phyloP scores from a whole-genome alignment of 129 eudicot species.

The Helianthus tuberosus region DNA sequence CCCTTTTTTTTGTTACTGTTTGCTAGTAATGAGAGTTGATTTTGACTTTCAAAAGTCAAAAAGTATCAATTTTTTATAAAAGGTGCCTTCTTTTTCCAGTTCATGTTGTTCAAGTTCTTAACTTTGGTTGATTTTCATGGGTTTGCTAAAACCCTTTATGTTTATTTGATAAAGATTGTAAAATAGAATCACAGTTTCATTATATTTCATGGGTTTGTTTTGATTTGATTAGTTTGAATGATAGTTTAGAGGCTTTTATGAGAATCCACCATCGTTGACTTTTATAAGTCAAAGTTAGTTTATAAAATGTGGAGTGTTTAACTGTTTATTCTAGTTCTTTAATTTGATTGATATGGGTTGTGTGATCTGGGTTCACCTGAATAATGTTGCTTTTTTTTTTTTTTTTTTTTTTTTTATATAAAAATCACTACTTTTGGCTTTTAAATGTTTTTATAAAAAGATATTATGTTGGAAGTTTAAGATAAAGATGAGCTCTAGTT shows the following conservation, averaged over 20 bases:
- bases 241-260: not conserved
- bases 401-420: too few relatives aligned
- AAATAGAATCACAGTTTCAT: not conserved
- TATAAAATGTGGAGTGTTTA: not conserved
- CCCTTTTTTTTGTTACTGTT: not conserved
- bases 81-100: too few relatives aligned
- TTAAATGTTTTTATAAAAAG: not conserved
- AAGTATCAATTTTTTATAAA: not conserved
- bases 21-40: not conserved
- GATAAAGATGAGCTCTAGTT: not conserved
- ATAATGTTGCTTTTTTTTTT: not conserved
- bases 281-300: slow-evolving; percentile 7
- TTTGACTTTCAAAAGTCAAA: slow-evolving; percentile 30
- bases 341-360: slow-evolving; percentile 1
- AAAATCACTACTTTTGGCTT: slow-evolving; percentile 18
- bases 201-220: not conserved
- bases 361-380: not conserved
- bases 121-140: not conserved
- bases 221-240: not conserved
- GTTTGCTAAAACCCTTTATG: not conserved
- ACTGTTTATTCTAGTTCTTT: not conserved
- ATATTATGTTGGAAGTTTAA: not conserved
- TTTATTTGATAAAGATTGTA: not conserved
- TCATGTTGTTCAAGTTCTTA: too few relatives aligned
- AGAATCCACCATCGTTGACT: not conserved